Evolutionary conservation across 2,329 filamentous ascomycete genomes (phyloP), one percentile per base, ranked within the genome.

Genomic region (Exophiala bonariae): DNA sequence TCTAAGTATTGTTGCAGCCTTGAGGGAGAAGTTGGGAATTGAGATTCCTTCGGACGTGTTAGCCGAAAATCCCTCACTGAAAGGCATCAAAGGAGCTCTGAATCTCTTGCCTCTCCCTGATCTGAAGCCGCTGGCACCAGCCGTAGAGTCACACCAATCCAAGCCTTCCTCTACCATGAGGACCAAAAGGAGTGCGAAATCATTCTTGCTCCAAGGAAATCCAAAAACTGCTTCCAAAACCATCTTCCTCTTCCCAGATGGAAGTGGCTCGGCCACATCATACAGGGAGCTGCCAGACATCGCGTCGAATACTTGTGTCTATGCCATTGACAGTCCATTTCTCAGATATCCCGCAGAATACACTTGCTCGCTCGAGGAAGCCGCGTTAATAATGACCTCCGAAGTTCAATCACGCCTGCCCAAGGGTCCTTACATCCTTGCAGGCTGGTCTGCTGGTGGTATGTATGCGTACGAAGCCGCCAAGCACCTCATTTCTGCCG

Each of bases 391-490:
- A 56, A 32, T 32, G 11, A 18, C 23, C 16, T 26, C 39, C 5
- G 31, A 54, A 60, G 19, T 78, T 26, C 69, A 67, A 3, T 69
- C 69, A n/a, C 65, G 73, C 18, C 71, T 78, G 52, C 69, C 74
- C 3, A 63, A 65, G 10, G 71, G 73, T 0, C 82, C 84, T 0
- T 88, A 87, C 66, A 76, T 77, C 41, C 67, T 89, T 1, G 79
- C 81, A 13, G 87, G 87, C 18, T 90, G 86, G 86, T 87, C 81
- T n/a, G 86, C 85, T 1, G 87, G 86, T 19, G 86, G 86, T 28
- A 83, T 88, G 38, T 82, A 84, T 49, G 84, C 85, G 33, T 88
- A 80, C 59, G 82, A 86, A 57, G 81, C 82, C 8, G 77, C 81
- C 55, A 77, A 77, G 44, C 79, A 84, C 53, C 73, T 87, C 13